Conservation (phyloP, 179 eudicot species). For the Monotropa hypopitys region DNA sequence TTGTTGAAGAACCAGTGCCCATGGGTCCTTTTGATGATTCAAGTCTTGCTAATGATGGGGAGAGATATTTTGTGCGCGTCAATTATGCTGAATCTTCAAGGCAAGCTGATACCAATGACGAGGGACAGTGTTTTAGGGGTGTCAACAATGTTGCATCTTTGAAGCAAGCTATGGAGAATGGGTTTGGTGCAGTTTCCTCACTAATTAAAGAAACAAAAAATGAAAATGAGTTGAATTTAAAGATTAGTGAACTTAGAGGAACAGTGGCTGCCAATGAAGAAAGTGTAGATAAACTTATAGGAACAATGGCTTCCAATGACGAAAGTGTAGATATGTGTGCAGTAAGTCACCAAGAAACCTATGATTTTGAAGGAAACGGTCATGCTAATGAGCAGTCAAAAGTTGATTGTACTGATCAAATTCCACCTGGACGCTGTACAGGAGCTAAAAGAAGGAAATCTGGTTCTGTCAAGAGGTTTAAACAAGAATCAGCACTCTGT, state of each 20-base stretch:
- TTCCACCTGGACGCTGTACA: constrained; percentile 38
- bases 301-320: background rate
- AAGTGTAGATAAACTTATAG: constrained; percentile 6
- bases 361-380: constrained; percentile 25
- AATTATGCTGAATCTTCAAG: background rate
- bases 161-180: constrained; percentile 26
- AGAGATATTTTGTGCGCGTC: background rate
- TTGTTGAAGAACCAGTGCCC: constrained; percentile 22
- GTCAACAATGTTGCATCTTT: constrained; percentile 18
- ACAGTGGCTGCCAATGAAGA: background rate
- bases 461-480: constrained; percentile 76
- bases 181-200: constrained; percentile 19
- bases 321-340: constrained; percentile 12
- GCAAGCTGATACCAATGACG: constrained; percentile 1
- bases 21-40: constrained; percentile 17
- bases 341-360: constrained; percentile 20
- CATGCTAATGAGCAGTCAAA: constrained; percentile 30
- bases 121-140: constrained; percentile 17
- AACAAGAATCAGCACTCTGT: constrained; percentile 25
- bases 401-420: constrained; percentile 30
- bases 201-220: constrained; percentile 26
- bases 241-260: constrained; percentile 22
- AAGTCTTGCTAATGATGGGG: constrained; percentile 3
- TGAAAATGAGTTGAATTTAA: constrained; percentile 25
- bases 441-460: constrained; percentile 88